Evolutionary conservation across 140 eudicot genomes (phyloP).

Genomic region (Oenanthe javanica): DNA sequence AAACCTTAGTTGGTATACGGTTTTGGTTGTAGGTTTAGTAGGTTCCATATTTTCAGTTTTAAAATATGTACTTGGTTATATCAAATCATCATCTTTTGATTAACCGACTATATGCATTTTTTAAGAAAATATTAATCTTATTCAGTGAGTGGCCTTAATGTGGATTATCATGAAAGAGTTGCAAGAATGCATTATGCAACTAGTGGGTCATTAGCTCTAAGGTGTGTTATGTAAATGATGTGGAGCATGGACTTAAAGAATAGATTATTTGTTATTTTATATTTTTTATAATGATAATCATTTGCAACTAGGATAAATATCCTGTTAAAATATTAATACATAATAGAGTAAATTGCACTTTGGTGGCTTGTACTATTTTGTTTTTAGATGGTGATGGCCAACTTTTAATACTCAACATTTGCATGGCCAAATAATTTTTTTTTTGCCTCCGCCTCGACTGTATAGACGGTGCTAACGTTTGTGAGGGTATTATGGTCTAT

Average conservation of each 20-base stretch:
- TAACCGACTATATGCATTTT: neutral
- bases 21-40: neutral
- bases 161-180: neutral
- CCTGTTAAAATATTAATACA: too few species aligned
- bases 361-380: too few species aligned
- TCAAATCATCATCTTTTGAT: neutral
- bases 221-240: neutral
- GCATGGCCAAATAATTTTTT: too few species aligned
- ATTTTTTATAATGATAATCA: too few species aligned
- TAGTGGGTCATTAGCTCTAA: neutral
- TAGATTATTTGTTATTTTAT: too few species aligned
- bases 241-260: neutral
- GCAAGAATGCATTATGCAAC: neutral
- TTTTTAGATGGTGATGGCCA: too few species aligned
- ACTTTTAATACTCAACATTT: too few species aligned
- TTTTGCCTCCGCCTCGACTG: too few species aligned
- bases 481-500: too few species aligned
- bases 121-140: neutral
- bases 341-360: too few species aligned
- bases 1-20: neutral
- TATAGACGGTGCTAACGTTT: too few species aligned
- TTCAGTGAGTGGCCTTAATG: neutral
- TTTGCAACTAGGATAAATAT: neutral
- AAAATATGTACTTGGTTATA: neutral
- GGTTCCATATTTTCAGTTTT: neutral